Evolutionary conservation across 2,329 filamentous ascomycete genomes (phyloP).

Genomic region (Pyrenophora teres): DNA sequence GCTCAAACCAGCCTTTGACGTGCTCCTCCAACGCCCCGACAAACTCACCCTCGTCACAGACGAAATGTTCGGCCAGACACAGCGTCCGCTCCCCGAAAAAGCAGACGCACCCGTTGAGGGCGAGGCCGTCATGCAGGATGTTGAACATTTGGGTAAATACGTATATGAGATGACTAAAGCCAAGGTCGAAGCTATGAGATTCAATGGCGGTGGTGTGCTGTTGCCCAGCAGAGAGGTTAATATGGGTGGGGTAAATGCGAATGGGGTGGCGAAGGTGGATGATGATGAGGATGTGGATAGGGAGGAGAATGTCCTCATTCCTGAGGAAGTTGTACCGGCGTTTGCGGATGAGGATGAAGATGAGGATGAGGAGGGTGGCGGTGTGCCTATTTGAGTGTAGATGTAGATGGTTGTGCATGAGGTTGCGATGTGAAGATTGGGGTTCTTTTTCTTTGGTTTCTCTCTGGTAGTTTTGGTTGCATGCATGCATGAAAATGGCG

Average conservation of each 20-base stretch:
- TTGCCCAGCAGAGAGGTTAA: constrained; percentile 40
- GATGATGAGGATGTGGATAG: constrained; percentile 34
- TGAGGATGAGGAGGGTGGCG: constrained; percentile 6
- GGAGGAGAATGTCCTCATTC: constrained; percentile 38
- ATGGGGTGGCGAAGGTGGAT: constrained; percentile 31
- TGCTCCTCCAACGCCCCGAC: constrained; percentile 76
- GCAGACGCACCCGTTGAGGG: constrained; percentile 40
- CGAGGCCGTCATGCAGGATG: constrained; percentile 76
- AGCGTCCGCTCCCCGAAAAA: constrained; percentile 53
- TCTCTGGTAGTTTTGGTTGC: too few relatives aligned
- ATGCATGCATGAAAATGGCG: too few relatives aligned
- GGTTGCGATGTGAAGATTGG: too few relatives aligned
- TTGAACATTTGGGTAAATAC: constrained; percentile 95
- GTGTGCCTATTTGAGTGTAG: too few relatives aligned
- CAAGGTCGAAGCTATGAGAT: constrained; percentile 64
- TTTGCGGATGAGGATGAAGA: constrained; percentile 10
- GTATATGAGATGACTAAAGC: constrained; percentile 93
- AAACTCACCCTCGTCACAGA: constrained; percentile 81
- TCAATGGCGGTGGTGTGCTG: constrained; percentile 43
- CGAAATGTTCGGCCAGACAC: constrained; percentile 76
- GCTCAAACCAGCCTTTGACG: constrained; percentile 81
- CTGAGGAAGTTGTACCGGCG: constrained; percentile 11
- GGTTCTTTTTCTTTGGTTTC: too few relatives aligned
- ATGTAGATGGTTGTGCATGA: too few relatives aligned
- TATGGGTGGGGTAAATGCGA: constrained; percentile 41